A percentile compares a stretch with the other conserved stretches of the same genome.
phyloP scores from a whole-genome alignment of 2,329 filamentous ascomycete species.

The Aspergillus alliaceus region DNA sequence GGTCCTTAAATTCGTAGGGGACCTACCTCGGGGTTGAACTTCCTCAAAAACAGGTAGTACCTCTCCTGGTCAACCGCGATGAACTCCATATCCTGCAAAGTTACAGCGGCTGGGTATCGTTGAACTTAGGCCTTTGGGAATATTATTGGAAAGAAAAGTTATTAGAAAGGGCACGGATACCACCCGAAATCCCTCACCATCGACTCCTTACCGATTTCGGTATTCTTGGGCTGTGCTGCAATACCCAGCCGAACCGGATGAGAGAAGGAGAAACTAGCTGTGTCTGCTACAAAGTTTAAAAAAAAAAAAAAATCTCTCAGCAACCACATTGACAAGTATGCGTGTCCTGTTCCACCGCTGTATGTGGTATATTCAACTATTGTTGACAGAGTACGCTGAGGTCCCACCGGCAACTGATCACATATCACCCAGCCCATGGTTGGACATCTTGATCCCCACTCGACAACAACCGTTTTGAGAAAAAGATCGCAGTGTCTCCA shows the following conservation, averaged over 20 bases:
- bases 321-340: not conserved
- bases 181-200: not conserved
- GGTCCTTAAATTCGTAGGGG: not conserved
- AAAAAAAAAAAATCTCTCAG: not conserved
- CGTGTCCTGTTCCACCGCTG: not conserved
- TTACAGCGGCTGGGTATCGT: not conserved
- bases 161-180: not conserved
- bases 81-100: not conserved
- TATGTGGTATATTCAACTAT: not conserved
- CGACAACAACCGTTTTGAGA: not conserved
- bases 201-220: not conserved
- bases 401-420: not conserved
- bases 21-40: not conserved
- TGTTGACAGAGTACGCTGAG: not conserved
- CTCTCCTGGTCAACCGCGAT: no score
- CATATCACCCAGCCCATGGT: not conserved
- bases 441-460: not conserved
- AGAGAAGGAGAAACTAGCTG: not conserved
- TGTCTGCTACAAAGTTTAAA: not conserved
- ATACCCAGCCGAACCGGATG: not conserved
- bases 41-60: no score
- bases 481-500: conserved; percentile 2
- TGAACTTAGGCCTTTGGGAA: no score
- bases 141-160: not conserved
- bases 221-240: not conserved